Base-by-base conservation (phyloP, 441 rosid species). In the Euphorbia celastroides region DNA sequence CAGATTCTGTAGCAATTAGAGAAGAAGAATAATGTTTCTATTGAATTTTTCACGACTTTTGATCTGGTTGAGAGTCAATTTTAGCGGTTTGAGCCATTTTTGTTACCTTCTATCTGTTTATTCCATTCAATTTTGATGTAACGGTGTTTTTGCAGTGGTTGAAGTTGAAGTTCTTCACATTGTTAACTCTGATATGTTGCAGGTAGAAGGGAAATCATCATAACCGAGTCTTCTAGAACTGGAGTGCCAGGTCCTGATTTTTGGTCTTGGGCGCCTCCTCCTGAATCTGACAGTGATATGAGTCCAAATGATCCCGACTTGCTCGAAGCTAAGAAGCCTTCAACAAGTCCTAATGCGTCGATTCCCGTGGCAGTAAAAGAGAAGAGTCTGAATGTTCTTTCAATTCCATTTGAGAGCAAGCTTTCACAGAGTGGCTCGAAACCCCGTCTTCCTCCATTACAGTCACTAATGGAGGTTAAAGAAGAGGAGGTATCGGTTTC, bases 201-300 rank as follows among this genome's bases (percentile, higher is more conserved):
- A 85, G 97, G 88, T 68, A 52, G 36, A 31, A 72, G 73, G 56
- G 75, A 81, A 57, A 77, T 81, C 10, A 66, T 81, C 44, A 76
- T 82, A 52, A 67, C 88, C 0, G 84, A 78, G 62, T 62, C 71
- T 61, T 75, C 90, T 62, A 80, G 84, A 30, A 70, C 74, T 20
- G 82, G 65, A 67, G 83, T 88, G n/a, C 96, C 96, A 26, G 96
- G 98, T 65, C 97, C 97, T 0, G 96, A 93, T 70, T 93, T 93
- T 82, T 93, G 97, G 98, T 87, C 96, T 6, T 89, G 97, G 98
- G 67, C 85, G 0, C 97, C 98, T 63, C 88, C 92, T 76, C 64
- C 73, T 26, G 77, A 50, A 20, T 70, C 73, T 26, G 78, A 50
- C 19, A 72, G 62, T 30, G 82, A 77, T 30, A 52, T 68, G 27